Base-by-base conservation (phyloP, 768 basidiomycete species). In the Mycena epipterygia region DNA sequence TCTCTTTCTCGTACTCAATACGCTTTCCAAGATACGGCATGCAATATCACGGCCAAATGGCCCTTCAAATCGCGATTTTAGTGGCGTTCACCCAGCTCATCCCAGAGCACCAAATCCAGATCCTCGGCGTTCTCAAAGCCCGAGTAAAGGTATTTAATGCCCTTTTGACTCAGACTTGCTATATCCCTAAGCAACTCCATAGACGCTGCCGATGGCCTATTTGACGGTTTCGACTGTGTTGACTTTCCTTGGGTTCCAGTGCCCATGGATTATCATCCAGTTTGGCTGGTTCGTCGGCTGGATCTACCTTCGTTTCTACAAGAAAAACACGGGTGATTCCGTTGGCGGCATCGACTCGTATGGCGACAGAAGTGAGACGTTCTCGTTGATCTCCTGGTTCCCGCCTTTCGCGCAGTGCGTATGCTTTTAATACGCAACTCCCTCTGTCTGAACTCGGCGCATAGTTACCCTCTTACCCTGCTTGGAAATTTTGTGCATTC, bases 211-310 rank as follows among this genome's bases (percentile, higher is more conserved):
- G n/a, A 98, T 98, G 92, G 90, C 91, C 37, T 96, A 98, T 81
- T 87, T 99, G 68, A 93, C 94, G 2, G 81, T 98, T 65, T 98
- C 97, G 13, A 95, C 93, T 68, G 87, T 98, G 30, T 85, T 95
- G 82, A 93, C 91, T 71, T 73, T 97, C 55, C 67, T 96, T 51
- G 96, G 95, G 25, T 92, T 92, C 82, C 96, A 96, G 79, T 92
- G 90, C 66, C 96, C 95, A 19, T 97, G 90, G 85, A 95, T 97
- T 58, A 83, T 96, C 77, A 96, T 99, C 72, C 98, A 99, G 78
- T 99, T 98, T 79, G 98, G 97, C n/a, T 99, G 97, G 96, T 93
- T 98, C 65, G 94, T 96, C 11, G 89, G 93, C 35, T 99, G 96
- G 94, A 87, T 95, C 62, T 99, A 98, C 82, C 89, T 99, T 37